Base-by-base conservation (phyloP, 1,284 basidiomycete species). In the Sparassis latifolia region DNA sequence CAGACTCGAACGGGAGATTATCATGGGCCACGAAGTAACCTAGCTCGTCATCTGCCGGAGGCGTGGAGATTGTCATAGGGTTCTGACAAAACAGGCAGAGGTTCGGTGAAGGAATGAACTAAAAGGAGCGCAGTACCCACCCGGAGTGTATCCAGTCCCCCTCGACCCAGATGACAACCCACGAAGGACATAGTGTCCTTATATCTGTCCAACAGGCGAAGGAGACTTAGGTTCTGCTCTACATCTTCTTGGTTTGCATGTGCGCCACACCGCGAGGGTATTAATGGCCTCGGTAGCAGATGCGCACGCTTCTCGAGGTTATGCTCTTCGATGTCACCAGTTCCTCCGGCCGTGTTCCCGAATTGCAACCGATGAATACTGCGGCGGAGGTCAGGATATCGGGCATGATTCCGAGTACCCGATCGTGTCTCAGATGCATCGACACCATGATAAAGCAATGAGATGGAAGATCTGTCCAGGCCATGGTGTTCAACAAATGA, bases 21-120 rank as follows among this genome's bases (percentile, higher is more conserved):
- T 48, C 45, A 44, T 29, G 44, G n/a, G 51, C 47, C 27, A 44
- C 31, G 30, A 35, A 46, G 41, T 49, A 54, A 10, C 53, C 53
- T 33, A 51, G 47, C 44, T 51, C 43, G 27, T 48, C 41, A 39
- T 54, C 50, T 7, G 49, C 38, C 32, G 32, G 33, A 27, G 45
- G 45, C 4, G 48, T 7, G 33, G 42, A 33, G 31, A 30, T 44
- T 20, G 44, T 42, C 37, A 45, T 48, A 4, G 44, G 12, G 29
- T 54, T 50, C 53, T 54, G 47, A 44, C 10, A 47, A 32, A 5
- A 38, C 31, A 43, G 31, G 30, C 32, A 12, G 10, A 5, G 45
- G 29, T 44, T 42, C 44, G 33, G 27, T 12, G 41, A 10, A 48
- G 5, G 30, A 37, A 12, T 37, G 35, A 7, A 12, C 6, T 37